Conservation (phyloP, 2,329 filamentous ascomycete species). For the Xylaria sp. region DNA sequence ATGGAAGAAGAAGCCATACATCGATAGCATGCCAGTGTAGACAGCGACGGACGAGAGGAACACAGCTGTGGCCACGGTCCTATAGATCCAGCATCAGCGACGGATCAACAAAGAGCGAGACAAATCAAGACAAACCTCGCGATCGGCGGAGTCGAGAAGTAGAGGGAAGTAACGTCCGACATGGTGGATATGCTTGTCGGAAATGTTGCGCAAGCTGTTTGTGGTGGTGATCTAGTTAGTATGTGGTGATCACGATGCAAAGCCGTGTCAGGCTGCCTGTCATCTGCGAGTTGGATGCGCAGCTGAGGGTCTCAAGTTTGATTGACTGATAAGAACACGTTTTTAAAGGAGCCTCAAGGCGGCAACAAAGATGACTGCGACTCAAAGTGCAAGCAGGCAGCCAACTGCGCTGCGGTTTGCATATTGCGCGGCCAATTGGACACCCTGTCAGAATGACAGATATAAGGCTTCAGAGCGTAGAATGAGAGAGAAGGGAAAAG, state of each 20-base stretch:
- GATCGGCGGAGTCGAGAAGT: conserved; percentile 55
- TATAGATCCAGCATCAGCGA: conserved; percentile 50
- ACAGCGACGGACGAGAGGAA: conserved; percentile 70
- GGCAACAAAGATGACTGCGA: conserved; percentile 37
- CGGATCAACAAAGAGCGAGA: not conserved
- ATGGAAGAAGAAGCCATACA: conserved; percentile 65
- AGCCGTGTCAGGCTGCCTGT: too few species aligned
- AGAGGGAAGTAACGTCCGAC: conserved; percentile 55
- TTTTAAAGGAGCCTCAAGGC: conserved; percentile 40
- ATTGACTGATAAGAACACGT: conserved; percentile 33
- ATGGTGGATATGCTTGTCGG: conserved; percentile 42
- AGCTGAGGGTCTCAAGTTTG: conserved; percentile 11
- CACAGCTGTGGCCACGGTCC: conserved; percentile 73
- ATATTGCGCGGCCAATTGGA: conserved; percentile 46
- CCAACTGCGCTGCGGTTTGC: conserved; percentile 41
- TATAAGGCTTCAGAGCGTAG: conserved; percentile 15
- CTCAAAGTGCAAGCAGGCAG: conserved; percentile 43
- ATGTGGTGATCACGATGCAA: conserved; percentile 3
- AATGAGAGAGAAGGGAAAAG: conserved; percentile 36
- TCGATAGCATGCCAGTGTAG: conserved; percentile 65
- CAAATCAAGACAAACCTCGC: conserved; percentile 52
- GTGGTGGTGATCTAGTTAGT: conserved; percentile 1
- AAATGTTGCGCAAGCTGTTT: conserved; percentile 1
- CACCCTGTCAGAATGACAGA: conserved; percentile 26
- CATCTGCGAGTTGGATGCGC: conserved; percentile 5